These are phyloP conservation scores for Maudiozyma humilis DNA, from an alignment of 1,139 yeast species.

Conservation along the genomic window DNA sequence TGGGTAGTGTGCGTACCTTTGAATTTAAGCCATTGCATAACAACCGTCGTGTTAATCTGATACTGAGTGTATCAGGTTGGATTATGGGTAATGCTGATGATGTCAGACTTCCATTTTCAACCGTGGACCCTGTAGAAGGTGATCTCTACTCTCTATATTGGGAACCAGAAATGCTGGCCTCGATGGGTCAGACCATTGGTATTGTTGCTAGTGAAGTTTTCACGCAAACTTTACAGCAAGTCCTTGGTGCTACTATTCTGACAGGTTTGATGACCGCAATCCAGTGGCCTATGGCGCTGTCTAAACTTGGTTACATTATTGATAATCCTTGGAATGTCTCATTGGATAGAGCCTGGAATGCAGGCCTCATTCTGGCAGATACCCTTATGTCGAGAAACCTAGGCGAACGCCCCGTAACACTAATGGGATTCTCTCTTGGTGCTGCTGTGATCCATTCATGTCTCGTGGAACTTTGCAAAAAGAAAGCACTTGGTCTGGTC, in stretches of 20 bases:
- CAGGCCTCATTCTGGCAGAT: constrained; percentile 88
- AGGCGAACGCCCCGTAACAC: constrained; percentile 86
- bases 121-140: constrained; percentile 96
- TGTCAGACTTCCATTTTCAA: constrained; percentile 90
- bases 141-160: constrained; percentile 84
- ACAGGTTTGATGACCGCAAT: constrained; percentile 95
- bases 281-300: constrained; percentile 84
- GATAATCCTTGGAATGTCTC: constrained; percentile 99
- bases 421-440: constrained; percentile 91
- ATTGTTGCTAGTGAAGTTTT: constrained; percentile 91
- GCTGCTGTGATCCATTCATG: constrained; percentile 91
- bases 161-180: constrained; percentile 97
- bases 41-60: constrained; percentile 77
- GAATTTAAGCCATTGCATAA: constrained; percentile 90
- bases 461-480: constrained; percentile 71
- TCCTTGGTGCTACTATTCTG: constrained; percentile 83
- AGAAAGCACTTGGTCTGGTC: constrained; percentile 80
- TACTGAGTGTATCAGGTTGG: constrained; percentile 96
- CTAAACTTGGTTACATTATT: constrained; percentile 78
- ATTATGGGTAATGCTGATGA: constrained; percentile 94
- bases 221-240: constrained; percentile 88
- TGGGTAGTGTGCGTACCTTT: constrained; percentile 88
- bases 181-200: constrained; percentile 92
- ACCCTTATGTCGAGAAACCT: constrained; percentile 77
- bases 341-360: constrained; percentile 93